Evolutionary conservation across 331 rosid genomes (phyloP).

Genomic region (Malus hybrid): DNA sequence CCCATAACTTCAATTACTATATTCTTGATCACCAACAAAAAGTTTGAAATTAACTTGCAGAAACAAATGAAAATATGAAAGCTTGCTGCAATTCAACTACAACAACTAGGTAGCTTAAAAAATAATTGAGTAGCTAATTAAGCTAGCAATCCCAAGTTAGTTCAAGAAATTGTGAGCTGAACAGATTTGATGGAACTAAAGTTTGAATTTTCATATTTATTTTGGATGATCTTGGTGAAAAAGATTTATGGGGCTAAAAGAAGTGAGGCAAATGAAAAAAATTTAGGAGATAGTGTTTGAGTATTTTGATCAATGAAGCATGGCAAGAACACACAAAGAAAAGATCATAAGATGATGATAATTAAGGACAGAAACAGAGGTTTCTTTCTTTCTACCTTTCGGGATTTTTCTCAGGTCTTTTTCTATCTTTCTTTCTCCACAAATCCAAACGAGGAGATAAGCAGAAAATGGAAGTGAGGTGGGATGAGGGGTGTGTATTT

Average conservation of each 20-base stretch:
- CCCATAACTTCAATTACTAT: neutral
- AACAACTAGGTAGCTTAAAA: neutral
- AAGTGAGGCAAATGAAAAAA: constrained; percentile 41
- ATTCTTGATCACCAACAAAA: neutral
- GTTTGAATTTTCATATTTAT: neutral
- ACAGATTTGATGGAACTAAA: neutral
- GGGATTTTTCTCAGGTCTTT: constrained; percentile 16
- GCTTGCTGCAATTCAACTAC: neutral
- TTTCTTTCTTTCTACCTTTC: constrained; percentile 31
- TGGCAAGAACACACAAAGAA: constrained; percentile 33
- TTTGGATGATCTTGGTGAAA: constrained; percentile 8
- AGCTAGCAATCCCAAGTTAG: neutral
- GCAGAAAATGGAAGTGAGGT: constrained; percentile 54
- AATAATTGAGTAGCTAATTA: neutral
- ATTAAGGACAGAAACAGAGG: constrained; percentile 42
- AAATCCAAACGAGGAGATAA: constrained; percentile 34
- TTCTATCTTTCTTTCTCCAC: constrained; percentile 14
- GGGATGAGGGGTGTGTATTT: constrained; percentile 44
- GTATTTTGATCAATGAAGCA: constrained; percentile 50
- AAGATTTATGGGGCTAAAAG: constrained; percentile 32
- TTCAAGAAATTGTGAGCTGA: neutral
- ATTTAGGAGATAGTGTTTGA: constrained; percentile 28
- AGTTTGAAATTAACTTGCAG: too few relatives aligned
- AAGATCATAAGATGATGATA: constrained; percentile 24
- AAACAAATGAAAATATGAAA: neutral